A percentile compares a stretch with the other conserved stretches of the same genome.
These are phyloP conservation scores for Alternaria conjuncta DNA, from an alignment of 2,329 filamentous ascomycete species.

Conservation along the genomic window DNA sequence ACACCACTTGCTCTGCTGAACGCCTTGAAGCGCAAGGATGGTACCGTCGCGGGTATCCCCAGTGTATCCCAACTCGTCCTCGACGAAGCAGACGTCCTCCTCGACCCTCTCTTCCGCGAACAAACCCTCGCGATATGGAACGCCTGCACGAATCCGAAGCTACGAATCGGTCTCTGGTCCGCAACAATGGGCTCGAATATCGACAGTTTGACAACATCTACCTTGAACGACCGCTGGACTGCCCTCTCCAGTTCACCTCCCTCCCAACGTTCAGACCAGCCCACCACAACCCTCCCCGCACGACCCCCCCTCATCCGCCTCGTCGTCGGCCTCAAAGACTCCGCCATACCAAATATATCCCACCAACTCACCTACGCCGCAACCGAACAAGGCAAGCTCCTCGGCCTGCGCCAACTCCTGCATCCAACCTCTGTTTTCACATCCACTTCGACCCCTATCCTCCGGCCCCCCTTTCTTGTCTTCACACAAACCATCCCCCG, in stretches of 20 bases:
- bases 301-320: constrained; percentile 72
- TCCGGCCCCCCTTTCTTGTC: constrained; percentile 89
- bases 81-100: constrained; percentile 93
- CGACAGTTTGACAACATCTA: constrained; percentile 76
- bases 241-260: constrained; percentile 42
- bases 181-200: constrained; percentile 96
- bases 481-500: constrained; percentile 96
- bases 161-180: constrained; percentile 87
- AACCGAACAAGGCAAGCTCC: constrained; percentile 90
- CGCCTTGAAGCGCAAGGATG: constrained; percentile 63
- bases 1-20: constrained; percentile 82
- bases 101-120: constrained; percentile 88
- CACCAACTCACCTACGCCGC: constrained; percentile 91
- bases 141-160: constrained; percentile 71
- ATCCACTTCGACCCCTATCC: constrained; percentile 49
- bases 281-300: constrained; percentile 21
- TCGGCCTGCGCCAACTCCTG: constrained; percentile 87
- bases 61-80: constrained; percentile 77
- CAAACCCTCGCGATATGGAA: constrained; percentile 87
- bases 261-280: constrained; percentile 43
- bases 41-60: constrained; percentile 61
- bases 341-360: constrained; percentile 87
- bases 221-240: constrained; percentile 52
- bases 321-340: constrained; percentile 96
- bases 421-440: constrained; percentile 70